Base-by-base conservation (phyloP, 2,329 filamentous ascomycete species). In the Colletotrichum graminicola region DNA sequence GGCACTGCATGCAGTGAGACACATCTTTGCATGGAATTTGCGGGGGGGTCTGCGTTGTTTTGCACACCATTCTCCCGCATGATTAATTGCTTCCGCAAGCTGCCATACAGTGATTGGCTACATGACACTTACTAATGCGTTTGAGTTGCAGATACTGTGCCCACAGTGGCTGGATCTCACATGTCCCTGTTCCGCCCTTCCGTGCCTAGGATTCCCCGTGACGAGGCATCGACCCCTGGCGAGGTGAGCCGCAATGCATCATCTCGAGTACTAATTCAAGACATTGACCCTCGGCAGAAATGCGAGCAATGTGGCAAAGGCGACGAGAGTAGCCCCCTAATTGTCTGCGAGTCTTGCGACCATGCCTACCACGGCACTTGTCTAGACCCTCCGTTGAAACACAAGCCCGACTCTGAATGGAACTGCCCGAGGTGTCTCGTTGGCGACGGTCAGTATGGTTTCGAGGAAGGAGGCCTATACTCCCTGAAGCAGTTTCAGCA, bases 401-500 rank as follows among this genome's bases (percentile, higher is more conserved):
- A 88, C 11, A 90, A 92, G 74, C 94, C 94, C 0, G 93, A 96
- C 32, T 88, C 91, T 64, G 96, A 98, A 78, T 99, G 96, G 96
- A 95, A 98, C 79, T 99, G 96, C 76, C 93, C 96, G 0, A 90
- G 94, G 77, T 99, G 96, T 79, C 88, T 99, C 34, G 96, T 99
- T 32, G 96, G 96, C 57, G 97, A 97, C 67, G 95, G 95, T 49
- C 94, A 98, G 75, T 99, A 97, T 77, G 96, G 96, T 0, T 99
- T 99, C 73, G 95, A 98, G 78, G 96, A 99, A 80, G 96, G 96
- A 32, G 95, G 95, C 5, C 88, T 98, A 29, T 99, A 99, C 81
- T 99, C 96, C 0, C 85, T 99, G 34, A 94, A 93, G 77, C 93
- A 97, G 77, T 99, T 99, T 79, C 96, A 99, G 80, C 94, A 98